A percentile compares a stretch with the other conserved stretches of the same genome.
Conservation (phyloP, 495 filamentous ascomycete species). For the Rusavskia elegans region DNA sequence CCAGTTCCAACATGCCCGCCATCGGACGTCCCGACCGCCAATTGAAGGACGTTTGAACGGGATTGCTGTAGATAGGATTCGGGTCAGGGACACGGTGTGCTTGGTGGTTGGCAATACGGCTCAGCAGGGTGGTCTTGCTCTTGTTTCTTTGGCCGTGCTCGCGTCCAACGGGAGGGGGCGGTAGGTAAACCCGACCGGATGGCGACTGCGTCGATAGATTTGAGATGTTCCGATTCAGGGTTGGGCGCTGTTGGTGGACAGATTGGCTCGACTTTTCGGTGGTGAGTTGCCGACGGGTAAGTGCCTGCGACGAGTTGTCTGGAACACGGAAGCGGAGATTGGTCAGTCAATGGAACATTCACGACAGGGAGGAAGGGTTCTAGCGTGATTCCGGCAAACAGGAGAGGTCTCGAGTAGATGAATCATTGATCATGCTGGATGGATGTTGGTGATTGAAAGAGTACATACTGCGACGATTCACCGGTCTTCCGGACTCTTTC, state of each 20-base stretch:
- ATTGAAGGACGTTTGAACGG: constrained; percentile 28
- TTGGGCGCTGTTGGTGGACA: constrained; percentile 2
- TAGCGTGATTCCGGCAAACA: constrained; percentile 1
- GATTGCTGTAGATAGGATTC: constrained; percentile 18
- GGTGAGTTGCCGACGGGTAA: constrained; percentile 12
- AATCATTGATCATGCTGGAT: background rate
- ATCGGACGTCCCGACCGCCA: constrained; percentile 38
- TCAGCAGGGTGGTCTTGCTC: constrained; percentile 8
- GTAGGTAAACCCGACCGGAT: constrained; percentile 10
- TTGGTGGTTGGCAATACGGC: constrained; percentile 12
- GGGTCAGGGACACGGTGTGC: constrained; percentile 8
- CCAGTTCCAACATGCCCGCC: constrained; percentile 61
- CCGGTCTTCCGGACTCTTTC: constrained; percentile 11
- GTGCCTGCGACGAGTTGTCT: constrained; percentile 29
- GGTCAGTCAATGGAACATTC: constrained; percentile 13
- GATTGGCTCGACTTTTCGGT: constrained; percentile 8
- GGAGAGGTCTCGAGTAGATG: background rate
- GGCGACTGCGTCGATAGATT: constrained; percentile 12
- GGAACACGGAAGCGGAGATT: constrained; percentile 25
- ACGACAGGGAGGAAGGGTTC: background rate
- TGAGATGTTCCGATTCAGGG: constrained; percentile 10
- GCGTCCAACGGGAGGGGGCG: constrained; percentile 6
- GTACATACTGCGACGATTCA: constrained; percentile 13
- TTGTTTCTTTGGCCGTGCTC: constrained; percentile 5
- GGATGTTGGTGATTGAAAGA: background rate